These are phyloP conservation scores for Setomelanomma holmii DNA, from an alignment of 2,329 filamentous ascomycete species.

Conservation along the genomic window DNA sequence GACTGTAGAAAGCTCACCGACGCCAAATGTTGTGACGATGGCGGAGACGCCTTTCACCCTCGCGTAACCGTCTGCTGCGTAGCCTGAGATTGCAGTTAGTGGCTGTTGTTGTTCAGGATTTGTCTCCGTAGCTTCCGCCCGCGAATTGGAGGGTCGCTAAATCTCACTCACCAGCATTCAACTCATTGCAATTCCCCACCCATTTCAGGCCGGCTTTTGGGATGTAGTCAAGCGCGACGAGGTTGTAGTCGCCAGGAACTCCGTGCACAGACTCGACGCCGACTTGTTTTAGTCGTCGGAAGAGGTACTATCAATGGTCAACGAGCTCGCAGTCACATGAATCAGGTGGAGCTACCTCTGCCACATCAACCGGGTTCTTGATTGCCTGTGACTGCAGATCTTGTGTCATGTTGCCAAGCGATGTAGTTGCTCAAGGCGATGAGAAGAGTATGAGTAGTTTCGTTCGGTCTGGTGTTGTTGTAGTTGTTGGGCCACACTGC, in stretches of 20 bases:
- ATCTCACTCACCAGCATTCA: conserved; percentile 59
- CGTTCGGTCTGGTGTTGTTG: conserved; percentile 8
- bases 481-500: conserved; percentile 18
- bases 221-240: conserved; percentile 64
- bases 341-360: conserved; percentile 53
- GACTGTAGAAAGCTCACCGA: conserved; percentile 57
- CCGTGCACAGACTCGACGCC: conserved; percentile 56
- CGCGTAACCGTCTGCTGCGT: conserved; percentile 57
- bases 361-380: conserved; percentile 62
- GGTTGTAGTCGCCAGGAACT: conserved; percentile 54
- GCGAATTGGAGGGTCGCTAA: not conserved
- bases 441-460: conserved; percentile 4
- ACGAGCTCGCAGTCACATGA: conserved; percentile 6
- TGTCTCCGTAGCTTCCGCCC: no score
- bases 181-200: conserved; percentile 69
- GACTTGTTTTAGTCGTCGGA: conserved; percentile 52
- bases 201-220: conserved; percentile 61
- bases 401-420: conserved; percentile 42
- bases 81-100: conserved; percentile 40
- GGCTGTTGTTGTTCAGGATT: no score
- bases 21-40: conserved; percentile 57
- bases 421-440: not conserved
- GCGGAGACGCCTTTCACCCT: conserved; percentile 55
- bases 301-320: conserved; percentile 41
- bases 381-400: conserved; percentile 53